Conservation (phyloP, 2,329 filamentous ascomycete genomes). For the Hypoxylon sp. region DNA sequence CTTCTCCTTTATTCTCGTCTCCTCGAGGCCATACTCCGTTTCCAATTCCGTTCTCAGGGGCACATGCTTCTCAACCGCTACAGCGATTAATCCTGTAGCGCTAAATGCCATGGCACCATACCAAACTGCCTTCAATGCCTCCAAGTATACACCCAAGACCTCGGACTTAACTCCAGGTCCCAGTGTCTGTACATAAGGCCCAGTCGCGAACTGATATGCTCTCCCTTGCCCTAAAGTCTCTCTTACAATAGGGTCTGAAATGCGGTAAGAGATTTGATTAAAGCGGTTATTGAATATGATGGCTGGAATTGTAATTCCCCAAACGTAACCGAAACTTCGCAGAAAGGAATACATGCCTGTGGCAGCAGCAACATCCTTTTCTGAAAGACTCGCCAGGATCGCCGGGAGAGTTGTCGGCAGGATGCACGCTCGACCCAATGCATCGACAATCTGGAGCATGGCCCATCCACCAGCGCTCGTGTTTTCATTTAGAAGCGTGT, state of each 20-base stretch:
- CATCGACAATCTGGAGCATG: constrained; percentile 47
- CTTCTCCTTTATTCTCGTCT: no score
- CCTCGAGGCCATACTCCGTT: no score
- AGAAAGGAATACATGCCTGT: constrained; percentile 49
- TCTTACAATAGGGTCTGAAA: background rate
- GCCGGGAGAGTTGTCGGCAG: constrained; percentile 47
- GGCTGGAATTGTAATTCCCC: constrained; percentile 50
- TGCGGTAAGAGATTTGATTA: background rate
- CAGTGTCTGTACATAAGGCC: no score
- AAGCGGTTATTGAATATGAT: constrained; percentile 44
- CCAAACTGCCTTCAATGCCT: no score
- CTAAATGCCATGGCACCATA: no score
- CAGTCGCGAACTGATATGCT: no score
- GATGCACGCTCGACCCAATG: constrained; percentile 49
- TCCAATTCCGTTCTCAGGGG: no score
- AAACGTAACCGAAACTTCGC: constrained; percentile 50
- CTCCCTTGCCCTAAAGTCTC: no score
- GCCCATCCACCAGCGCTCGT: constrained; percentile 47
- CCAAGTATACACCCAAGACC: no score
- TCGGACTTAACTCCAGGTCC: no score
- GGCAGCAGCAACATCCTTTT: constrained; percentile 42
- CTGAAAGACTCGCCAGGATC: constrained; percentile 43
- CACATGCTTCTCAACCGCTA: no score
- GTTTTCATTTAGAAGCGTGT: constrained; percentile 44
- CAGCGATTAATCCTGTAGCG: no score